phyloP scores from a whole-genome alignment of 768 basidiomycete genomes.

The Cystobasidium onofrii region DNA sequence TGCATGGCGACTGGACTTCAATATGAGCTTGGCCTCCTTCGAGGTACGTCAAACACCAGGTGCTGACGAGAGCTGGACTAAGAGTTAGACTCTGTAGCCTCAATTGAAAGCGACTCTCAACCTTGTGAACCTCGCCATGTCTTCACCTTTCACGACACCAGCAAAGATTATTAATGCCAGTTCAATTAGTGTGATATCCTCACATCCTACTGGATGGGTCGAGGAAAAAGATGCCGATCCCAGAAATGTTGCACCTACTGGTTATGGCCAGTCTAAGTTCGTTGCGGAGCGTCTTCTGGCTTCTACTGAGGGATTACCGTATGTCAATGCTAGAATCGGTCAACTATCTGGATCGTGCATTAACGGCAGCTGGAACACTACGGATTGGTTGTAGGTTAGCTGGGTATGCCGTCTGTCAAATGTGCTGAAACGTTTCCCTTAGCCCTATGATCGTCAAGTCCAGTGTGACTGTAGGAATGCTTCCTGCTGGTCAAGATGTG shows the following conservation, averaged over 20 bases:
- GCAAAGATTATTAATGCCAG: constrained; percentile 8
- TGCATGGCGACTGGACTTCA: constrained; percentile 25
- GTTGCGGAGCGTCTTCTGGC: constrained; percentile 6
- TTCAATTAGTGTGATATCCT: constrained; percentile 6
- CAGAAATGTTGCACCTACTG: neutral
- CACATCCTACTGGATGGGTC: constrained; percentile 20
- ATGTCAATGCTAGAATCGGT: constrained; percentile 5
- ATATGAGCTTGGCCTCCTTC: constrained; percentile 3
- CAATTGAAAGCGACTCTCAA: neutral
- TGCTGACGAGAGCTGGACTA: neutral
- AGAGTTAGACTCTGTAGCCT: neutral
- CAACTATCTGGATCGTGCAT: constrained; percentile 5
- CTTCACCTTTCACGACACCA: neutral
- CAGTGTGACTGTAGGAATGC: neutral
- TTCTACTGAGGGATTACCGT: neutral
- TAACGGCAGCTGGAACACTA: constrained; percentile 17
- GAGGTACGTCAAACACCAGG: neutral
- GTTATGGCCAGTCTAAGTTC: constrained; percentile 9
- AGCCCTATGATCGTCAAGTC: constrained; percentile 18
- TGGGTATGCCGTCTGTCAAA: too few relatives aligned
- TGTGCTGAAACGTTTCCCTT: too few relatives aligned
- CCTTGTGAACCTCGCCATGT: constrained; percentile 5
- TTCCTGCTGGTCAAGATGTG: constrained; percentile 3
- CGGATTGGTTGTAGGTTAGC: neutral
- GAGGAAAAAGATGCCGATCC: constrained; percentile 4